Base-by-base conservation (phyloP, 495 filamentous ascomycete genomes). In the Chaetomium tenue region DNA sequence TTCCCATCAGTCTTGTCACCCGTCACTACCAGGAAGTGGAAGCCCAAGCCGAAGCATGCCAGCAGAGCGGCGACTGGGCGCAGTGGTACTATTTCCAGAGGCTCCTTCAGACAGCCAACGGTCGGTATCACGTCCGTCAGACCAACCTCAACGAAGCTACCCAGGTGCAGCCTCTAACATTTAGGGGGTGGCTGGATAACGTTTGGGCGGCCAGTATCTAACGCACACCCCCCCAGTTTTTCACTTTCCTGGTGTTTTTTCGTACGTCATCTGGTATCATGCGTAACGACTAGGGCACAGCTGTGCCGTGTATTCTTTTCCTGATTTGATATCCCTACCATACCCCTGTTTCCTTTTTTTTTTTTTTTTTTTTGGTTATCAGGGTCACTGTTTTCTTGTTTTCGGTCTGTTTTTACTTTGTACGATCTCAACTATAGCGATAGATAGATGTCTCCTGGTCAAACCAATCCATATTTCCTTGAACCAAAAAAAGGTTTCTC, bases 81-180 rank as follows among this genome's bases (percentile, higher is more conserved):
- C 72, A 69, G 61, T 80, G 74, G 70, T 71, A 63, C 44, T 72
- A 75, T 58, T 75, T 79, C 59, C 81, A 83, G 52, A 67, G 78
- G 37, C 72, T 85, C 53, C 68, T 83, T 9, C 79, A 82, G 46
- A 81, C 78, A 8, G 81, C 82, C 37, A 74, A 81, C 28, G 82
- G 81, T 8, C 75, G 82, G 22, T 83, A 84, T 50, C 74, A 76
- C 16, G 79, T 83, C 30, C 72, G 71, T 23, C 68, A 75, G 37
- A 52, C 77, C 12, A 83, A 83, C 60, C 71, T 83, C 28, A 81
- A 81, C 65, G 70, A 74, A 12, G 66, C 68, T 2, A 76, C 78
- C 2, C 68, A 77, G 7, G 56, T 83, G 23, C 72, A 78, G 51
- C 80, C 84, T 12, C 65, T 75, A 52, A 68, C 55, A 22, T 80